Conservation (phyloP, 495 filamentous ascomycete genomes). For the Podospora pseudoanserina region DNA sequence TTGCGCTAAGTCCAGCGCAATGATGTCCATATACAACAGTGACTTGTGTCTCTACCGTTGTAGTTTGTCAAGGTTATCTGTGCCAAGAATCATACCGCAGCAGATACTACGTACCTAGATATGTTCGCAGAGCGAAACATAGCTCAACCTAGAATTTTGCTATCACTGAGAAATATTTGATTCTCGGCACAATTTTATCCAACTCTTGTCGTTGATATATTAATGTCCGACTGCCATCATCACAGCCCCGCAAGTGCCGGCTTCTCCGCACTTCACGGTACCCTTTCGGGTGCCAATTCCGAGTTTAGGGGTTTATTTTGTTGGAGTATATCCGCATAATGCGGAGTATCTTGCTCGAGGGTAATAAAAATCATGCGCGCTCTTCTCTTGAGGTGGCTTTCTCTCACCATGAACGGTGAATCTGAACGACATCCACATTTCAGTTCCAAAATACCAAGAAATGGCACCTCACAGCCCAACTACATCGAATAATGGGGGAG, state of each 20-base stretch:
- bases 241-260: not conserved
- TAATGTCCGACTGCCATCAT: not conserved
- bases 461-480: slow-evolving; percentile 7
- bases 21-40: not conserved
- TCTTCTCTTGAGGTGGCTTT: not conserved
- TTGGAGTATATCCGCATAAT: slow-evolving; percentile 1
- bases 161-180: not conserved
- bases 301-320: not conserved
- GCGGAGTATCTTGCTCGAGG: not conserved
- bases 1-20: no score
- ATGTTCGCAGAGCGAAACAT: no score
- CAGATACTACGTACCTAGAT: not conserved
- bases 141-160: not conserved
- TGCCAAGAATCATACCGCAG: no score
- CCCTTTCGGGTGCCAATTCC: slow-evolving; percentile 3
- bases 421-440: not conserved
- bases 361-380: not conserved
- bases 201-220: not conserved
- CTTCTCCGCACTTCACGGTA: not conserved
- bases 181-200: not conserved
- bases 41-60: not conserved
- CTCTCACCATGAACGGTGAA: not conserved
- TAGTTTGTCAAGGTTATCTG: no score
- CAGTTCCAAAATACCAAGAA: not conserved
- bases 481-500: not conserved